Evolutionary conservation across 495 filamentous ascomycete genomes (phyloP).

Genomic region (Aspergillus campestris): DNA sequence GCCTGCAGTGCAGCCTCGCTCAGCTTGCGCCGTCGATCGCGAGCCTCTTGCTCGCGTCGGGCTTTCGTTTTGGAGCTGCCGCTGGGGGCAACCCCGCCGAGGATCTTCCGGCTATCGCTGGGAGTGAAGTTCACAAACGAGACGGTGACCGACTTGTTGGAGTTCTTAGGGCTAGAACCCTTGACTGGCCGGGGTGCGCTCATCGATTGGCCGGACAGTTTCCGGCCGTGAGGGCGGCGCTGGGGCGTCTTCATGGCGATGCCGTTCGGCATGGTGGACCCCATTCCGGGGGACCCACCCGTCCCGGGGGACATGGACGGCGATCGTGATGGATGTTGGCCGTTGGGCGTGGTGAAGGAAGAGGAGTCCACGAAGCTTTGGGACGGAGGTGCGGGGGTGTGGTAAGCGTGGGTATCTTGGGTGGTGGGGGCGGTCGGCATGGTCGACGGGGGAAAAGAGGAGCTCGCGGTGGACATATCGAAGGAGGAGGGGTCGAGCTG

Average conservation of each 20-base stretch:
- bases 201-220: conserved; percentile 31
- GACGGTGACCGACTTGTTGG: conserved; percentile 38
- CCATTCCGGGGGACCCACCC: conserved; percentile 19
- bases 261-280: conserved; percentile 11
- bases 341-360: conserved; percentile 21
- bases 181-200: conserved; percentile 29
- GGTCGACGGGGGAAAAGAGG: conserved; percentile 24
- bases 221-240: conserved; percentile 27
- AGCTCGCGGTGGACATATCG: conserved; percentile 21
- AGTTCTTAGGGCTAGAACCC: conserved; percentile 22
- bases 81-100: conserved; percentile 85
- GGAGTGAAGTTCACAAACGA: conserved; percentile 94
- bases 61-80: conserved; percentile 92
- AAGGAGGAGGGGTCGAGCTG: conserved; percentile 32
- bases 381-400: conserved; percentile 11
- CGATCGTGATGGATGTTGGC: conserved; percentile 22
- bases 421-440: conserved; percentile 13
- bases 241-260: conserved; percentile 15
- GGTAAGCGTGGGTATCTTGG: conserved; percentile 12
- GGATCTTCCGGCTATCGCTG: conserved; percentile 65
- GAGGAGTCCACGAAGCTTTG: conserved; percentile 23
- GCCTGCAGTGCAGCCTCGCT: conserved; percentile 65
- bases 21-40: conserved; percentile 66
- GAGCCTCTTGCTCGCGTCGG: conserved; percentile 75
- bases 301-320: conserved; percentile 34